Base-by-base conservation (phyloP, 768 basidiomycete genomes). In the Tulasnella sp. region DNA sequence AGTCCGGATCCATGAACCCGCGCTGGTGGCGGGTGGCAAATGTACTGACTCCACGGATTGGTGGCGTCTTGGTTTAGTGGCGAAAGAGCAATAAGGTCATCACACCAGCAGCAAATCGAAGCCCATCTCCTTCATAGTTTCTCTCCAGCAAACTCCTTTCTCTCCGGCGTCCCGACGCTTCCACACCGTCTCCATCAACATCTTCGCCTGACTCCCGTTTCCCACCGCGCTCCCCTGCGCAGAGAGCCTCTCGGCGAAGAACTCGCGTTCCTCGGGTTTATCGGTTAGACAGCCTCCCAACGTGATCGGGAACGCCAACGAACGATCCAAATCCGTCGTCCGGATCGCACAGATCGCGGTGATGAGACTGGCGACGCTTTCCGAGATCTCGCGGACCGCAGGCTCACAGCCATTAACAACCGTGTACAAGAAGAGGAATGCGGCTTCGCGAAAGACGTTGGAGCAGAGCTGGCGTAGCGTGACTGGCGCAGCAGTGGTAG, bases 141-240 rank as follows among this genome's bases (percentile, higher is more conserved):
- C 79, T 38, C 81, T 77, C 73, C 85, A 75, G 69, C 84, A 82
- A 52, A 81, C 75, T 2, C 55, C 55, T 30, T 60, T 44, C 61
- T 62, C 42, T 9, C 58, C 60, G 11, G 53, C 42, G 34, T 84
- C 82, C 43, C 84, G 76, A 61, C 78, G 78, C 61, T 82, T 81
- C 84, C 84, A 86, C 7, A 84, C 74, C 1, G 77, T 74, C 66
- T 86, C 82, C 80, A 87, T 81, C 62, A 83, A 69, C 62, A 78
- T 73, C 42, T 80, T 71, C 15, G 77, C 76, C 61, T 81, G 80
- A 63, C 76, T 73, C 46, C 80, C 65, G 68, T 83, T 84, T 3
- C 83, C 84, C 62, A 82, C 76, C 62, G 73, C 75, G 63, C 50
- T 75, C 65, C 84, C 79, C 61, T 79, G 75, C 29, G 67, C 70